phyloP scores from a whole-genome alignment of 768 basidiomycete genomes.

The Tulasnella sp. region DNA sequence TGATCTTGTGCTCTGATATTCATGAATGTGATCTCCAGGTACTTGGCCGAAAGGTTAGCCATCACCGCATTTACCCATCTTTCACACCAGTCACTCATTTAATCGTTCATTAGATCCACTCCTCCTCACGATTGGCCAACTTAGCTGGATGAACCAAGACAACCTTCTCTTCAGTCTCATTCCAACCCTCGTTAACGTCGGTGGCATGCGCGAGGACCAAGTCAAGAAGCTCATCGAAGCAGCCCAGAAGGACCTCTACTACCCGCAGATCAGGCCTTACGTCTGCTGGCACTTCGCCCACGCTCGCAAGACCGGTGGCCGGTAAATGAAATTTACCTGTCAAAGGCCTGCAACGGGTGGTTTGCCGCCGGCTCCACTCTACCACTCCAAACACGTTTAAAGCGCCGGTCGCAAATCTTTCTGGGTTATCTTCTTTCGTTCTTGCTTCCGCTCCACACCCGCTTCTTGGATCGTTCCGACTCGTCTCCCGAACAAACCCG shows the following conservation, averaged over 20 bases:
- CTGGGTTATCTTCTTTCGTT: background rate
- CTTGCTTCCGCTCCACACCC: slow-evolving; percentile 2
- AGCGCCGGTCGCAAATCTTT: slow-evolving; percentile 16
- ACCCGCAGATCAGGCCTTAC: slow-evolving; percentile 57
- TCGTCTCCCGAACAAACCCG: slow-evolving; percentile 9
- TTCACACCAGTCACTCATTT: background rate
- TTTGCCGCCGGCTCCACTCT: slow-evolving; percentile 17
- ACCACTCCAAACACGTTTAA: background rate
- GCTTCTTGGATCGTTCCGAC: slow-evolving; percentile 9
- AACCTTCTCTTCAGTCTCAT: slow-evolving; percentile 61
- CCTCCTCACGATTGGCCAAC: slow-evolving; percentile 65
- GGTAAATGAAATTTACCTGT: slow-evolving; percentile 9
- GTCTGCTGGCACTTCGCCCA: slow-evolving; percentile 63
- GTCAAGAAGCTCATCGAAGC: slow-evolving; percentile 62
- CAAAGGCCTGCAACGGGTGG: background rate
- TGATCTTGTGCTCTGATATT: background rate
- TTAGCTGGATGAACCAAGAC: slow-evolving; percentile 76
- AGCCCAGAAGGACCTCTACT: slow-evolving; percentile 68
- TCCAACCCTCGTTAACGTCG: slow-evolving; percentile 59
- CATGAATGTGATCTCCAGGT: background rate
- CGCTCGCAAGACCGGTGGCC: slow-evolving; percentile 43
- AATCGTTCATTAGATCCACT: slow-evolving; percentile 52
- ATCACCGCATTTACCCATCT: background rate
- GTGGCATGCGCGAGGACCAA: slow-evolving; percentile 57
- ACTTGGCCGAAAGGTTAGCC: slow-evolving; percentile 32